Conservation (phyloP, 129 eudicot genomes). For the Arctium lappa region DNA sequence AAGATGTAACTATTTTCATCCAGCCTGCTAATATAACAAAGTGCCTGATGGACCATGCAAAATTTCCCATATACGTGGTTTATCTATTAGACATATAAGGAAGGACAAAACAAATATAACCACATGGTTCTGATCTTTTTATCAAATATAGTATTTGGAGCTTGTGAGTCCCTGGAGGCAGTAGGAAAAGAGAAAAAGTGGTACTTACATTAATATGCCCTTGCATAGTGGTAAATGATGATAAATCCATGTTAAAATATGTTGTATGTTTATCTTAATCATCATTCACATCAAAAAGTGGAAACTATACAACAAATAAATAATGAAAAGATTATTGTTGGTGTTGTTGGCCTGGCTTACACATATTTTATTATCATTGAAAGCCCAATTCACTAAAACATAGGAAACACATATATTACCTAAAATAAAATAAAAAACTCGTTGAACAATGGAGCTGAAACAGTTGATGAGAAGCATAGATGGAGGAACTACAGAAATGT, state of each 20-base stretch:
- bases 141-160: background rate
- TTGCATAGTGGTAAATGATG: background rate
- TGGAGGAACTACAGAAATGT: too few species aligned
- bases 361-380: too few species aligned
- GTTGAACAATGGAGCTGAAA: too few species aligned
- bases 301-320: background rate
- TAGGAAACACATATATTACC: too few species aligned
- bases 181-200: constrained; percentile 2
- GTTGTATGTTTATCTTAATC: background rate
- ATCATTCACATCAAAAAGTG: background rate
- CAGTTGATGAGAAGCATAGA: too few species aligned
- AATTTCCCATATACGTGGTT: background rate
- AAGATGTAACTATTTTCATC: constrained; percentile 11
- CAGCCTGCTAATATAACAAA: constrained; percentile 1
- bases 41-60: background rate
- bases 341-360: background rate
- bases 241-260: background rate
- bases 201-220: background rate
- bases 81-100: background rate
- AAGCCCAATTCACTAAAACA: too few species aligned
- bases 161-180: background rate
- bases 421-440: too few species aligned
- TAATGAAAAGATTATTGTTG: background rate
- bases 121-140: background rate
- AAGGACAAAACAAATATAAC: background rate